Conservation (phyloP, 768 basidiomycete species). For the Cantharellus anzutake region DNA sequence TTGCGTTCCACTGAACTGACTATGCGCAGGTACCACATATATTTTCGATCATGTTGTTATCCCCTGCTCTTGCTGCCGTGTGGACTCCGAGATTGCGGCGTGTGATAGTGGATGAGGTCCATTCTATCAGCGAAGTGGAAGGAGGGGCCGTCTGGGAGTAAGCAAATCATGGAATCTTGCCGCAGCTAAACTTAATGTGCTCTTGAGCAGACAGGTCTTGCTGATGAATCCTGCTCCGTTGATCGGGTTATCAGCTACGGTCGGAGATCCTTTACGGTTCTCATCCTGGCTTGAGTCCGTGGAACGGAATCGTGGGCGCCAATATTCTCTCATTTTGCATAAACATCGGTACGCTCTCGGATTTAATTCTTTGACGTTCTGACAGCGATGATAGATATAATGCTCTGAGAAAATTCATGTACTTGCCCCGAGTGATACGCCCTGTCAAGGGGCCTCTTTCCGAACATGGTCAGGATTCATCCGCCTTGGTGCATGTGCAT, state of each 20-base stretch:
- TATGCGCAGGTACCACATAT: constrained; percentile 33
- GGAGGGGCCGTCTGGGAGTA: neutral
- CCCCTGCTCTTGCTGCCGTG: constrained; percentile 36
- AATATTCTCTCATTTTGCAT: constrained; percentile 41
- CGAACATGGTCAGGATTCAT: constrained; percentile 14
- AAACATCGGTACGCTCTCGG: constrained; percentile 33
- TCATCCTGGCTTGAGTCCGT: constrained; percentile 45
- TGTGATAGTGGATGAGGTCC: constrained; percentile 47
- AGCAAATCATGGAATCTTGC: neutral
- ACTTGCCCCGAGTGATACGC: too few relatives aligned
- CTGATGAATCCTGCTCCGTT: constrained; percentile 51
- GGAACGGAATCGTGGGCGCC: constrained; percentile 34
- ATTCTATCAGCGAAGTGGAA: constrained; percentile 15
- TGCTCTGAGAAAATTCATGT: constrained; percentile 36
- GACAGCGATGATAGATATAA: constrained; percentile 16
- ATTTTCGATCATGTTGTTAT: constrained; percentile 47
- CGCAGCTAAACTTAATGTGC: constrained; percentile 35
- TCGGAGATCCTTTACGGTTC: constrained; percentile 45
- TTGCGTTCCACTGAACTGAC: too few relatives aligned
- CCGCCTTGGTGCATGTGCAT: constrained; percentile 34
- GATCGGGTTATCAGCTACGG: constrained; percentile 55
- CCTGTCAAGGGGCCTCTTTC: too few relatives aligned
- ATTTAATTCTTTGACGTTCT: too few relatives aligned
- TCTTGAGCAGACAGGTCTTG: constrained; percentile 56
- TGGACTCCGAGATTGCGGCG: constrained; percentile 49